phyloP scores from a whole-genome alignment of 345 rosid species.

The Eucalyptus brandiana region DNA sequence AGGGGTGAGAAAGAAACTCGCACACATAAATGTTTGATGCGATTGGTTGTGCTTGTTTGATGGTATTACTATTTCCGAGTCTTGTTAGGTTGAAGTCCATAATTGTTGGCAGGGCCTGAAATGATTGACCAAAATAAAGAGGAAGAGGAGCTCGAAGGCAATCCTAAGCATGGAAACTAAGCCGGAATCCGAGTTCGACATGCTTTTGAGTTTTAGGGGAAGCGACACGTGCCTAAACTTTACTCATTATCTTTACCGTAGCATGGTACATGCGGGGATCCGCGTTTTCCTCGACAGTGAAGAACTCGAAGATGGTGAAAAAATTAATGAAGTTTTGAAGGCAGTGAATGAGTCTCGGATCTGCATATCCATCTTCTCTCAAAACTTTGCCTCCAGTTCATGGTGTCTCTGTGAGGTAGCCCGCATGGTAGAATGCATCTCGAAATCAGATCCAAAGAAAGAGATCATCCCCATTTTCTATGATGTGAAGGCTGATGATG shows the following conservation, averaged over 20 bases:
- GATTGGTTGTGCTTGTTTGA: background rate
- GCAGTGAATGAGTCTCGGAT: background rate
- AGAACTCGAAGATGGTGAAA: no score
- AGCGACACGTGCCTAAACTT: background rate
- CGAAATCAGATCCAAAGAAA: rapidly evolving
- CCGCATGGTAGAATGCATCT: no score
- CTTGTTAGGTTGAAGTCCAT: background rate
- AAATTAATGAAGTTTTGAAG: background rate
- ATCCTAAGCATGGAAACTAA: no score
- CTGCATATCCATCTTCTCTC: background rate
- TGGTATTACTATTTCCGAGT: background rate
- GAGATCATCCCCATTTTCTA: no score
- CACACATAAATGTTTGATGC: background rate
- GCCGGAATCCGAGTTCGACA: background rate
- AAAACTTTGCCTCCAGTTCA: background rate
- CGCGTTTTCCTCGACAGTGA: no score
- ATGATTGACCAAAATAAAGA: no score
- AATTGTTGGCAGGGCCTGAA: background rate
- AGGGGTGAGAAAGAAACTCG: background rate
- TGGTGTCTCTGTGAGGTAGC: no score
- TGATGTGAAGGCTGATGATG: no score
- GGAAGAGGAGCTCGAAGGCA: background rate
- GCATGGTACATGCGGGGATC: no score
- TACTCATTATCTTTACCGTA: no score
- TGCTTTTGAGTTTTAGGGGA: background rate